These are phyloP conservation scores for Arthrinium puccinioides DNA, from an alignment of 2,329 filamentous ascomycete genomes.

Conservation along the genomic window DNA sequence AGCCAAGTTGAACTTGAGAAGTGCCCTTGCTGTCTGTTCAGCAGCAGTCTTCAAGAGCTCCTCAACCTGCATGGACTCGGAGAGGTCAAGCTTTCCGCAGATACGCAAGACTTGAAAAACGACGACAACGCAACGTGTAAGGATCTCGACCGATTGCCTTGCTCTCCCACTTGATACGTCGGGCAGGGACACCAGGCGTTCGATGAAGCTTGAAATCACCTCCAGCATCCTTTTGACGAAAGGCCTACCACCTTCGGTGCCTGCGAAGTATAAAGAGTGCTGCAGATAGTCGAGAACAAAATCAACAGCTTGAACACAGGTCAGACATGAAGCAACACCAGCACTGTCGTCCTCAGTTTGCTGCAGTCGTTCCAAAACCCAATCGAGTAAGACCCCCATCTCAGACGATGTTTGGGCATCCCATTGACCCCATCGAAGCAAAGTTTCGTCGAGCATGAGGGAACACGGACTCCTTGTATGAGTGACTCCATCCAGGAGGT, in stretches of 20 bases:
- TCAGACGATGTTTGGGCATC: constrained; percentile 53
- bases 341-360: constrained; percentile 21
- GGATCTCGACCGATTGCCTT: constrained; percentile 26
- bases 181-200: constrained; percentile 23
- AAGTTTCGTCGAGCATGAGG: constrained; percentile 40
- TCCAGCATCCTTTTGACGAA: constrained; percentile 38
- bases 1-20: constrained; percentile 35
- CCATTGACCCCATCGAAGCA: constrained; percentile 50
- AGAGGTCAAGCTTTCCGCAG: constrained; percentile 27
- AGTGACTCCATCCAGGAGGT: constrained; percentile 19
- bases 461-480: constrained; percentile 25
- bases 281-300: constrained; percentile 44
- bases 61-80: constrained; percentile 38
- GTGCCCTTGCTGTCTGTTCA: constrained; percentile 26
- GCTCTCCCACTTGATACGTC: constrained; percentile 11
- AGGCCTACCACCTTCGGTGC: constrained; percentile 25
- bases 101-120: constrained; percentile 32
- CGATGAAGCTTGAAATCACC: constrained; percentile 31
- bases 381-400: constrained; percentile 54
- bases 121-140: constrained; percentile 29
- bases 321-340: constrained; percentile 10
- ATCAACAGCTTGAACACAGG: constrained; percentile 24
- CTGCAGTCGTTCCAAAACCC: constrained; percentile 38
- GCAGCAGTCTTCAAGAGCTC: constrained; percentile 37
- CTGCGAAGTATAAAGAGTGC: constrained; percentile 31